phyloP scores from a whole-genome alignment of 2,329 filamentous ascomycete species.

The Huntiella omanensis region DNA sequence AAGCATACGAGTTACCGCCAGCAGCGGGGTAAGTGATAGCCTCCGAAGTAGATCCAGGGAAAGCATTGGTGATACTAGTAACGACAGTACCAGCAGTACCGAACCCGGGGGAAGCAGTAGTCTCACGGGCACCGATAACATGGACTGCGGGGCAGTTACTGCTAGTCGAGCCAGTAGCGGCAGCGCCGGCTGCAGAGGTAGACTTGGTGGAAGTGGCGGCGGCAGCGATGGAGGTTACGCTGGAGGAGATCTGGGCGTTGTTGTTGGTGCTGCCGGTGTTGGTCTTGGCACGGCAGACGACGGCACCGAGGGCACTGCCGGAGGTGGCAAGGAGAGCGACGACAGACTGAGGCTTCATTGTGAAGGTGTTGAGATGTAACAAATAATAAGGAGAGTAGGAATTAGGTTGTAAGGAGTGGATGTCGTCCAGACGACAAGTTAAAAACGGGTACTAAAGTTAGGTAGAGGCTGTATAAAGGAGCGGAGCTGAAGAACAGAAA shows the following conservation, averaged over 20 bases:
- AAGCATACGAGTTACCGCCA: constrained; percentile 41
- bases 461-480: too few species aligned
- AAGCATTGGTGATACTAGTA: constrained; percentile 27
- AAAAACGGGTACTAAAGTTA: too few species aligned
- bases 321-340: background rate
- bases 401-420: background rate
- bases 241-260: background rate
- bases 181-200: background rate
- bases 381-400: background rate
- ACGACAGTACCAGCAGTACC: constrained; percentile 32
- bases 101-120: constrained; percentile 31
- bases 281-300: background rate
- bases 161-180: background rate
- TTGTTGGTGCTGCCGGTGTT: background rate
- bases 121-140: constrained; percentile 29
- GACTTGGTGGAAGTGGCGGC: background rate
- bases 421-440: constrained; percentile 4
- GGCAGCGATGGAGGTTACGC: background rate
- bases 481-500: too few species aligned
- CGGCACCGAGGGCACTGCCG: background rate
- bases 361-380: background rate
- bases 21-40: constrained; percentile 42
- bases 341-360: constrained; percentile 4
- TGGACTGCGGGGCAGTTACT: constrained; percentile 22
- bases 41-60: constrained; percentile 32